Evolutionary conservation across 1,284 basidiomycete genomes (phyloP), one percentile per base, ranked within the genome.

Genomic region (Golubevia sp.): DNA sequence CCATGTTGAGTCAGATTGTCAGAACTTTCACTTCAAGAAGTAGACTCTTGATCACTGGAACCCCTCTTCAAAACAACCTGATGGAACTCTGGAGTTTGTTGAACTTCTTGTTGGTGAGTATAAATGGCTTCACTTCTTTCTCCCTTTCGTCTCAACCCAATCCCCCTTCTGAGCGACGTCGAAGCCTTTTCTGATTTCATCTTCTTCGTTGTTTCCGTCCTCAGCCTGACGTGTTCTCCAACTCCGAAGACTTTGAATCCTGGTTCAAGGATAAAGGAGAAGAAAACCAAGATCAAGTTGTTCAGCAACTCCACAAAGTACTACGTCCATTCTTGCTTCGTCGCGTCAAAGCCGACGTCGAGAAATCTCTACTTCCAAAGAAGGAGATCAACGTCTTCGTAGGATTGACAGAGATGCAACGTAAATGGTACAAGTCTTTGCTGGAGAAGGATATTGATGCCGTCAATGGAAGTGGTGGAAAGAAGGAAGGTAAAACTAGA

Each of bases 311-410:
- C 58, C 97, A 99, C 86, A 97, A 97, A 85, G 97, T 99, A 66
- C 85, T 99, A 4, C 87, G 96, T 27, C 96, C 96, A 2, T 98
- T 99, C 88, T 87, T 99, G 67, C 87, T 99, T 34, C 89, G 96
- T 58, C 89, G 97, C 61, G 96, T 99, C 78, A 99, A 99, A 87
- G 88, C 91, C 13, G 97, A 99, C 80, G 97, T 99, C 2, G 96
- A 99, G 86, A 98, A 98, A 87, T 93, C 89, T 67, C 86, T 99
- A 30, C 85, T 99, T 67, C 96, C 97, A 1, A 98, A 99, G 86
- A 99, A 99, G 87, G 97, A 99, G 83, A 94, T 99, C 85, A 99
- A 99, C 82, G 93, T 99, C 62, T 99, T 99, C 71, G 92, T 99
- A 63, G 96, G 96, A 61, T 88, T 99, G 71, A 93, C 94, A 1